Base-by-base conservation (phyloP, 179 eudicot species). In the Amaranthus tricolor region DNA sequence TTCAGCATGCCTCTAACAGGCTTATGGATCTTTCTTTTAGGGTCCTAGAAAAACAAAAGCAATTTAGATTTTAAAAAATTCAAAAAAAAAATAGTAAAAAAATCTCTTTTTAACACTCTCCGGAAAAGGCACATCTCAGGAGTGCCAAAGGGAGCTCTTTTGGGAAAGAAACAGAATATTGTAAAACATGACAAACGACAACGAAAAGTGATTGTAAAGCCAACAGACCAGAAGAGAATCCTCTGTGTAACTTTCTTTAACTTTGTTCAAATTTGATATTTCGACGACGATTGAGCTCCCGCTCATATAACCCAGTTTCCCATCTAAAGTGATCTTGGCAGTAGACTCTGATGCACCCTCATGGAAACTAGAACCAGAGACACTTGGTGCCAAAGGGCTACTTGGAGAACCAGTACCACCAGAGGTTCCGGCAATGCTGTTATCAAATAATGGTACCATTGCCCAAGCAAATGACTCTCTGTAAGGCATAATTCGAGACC, bases 381-480 rank as follows among this genome's bases (percentile, higher is more conserved):
- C 82, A 82, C 85, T 88, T 68, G 91, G 82, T 71, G 93, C 82
- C 60, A 91, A 88, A 78, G 99, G 96, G 77, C 98, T 91, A 82
- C 97, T 86, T 31, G 99, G 99, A 72, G 99, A 96, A 79, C 94
- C 90, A 79, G 98, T 85, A 20, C 97, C 99, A 73, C 91, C 98
- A 81, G 93, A 75, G 52, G 88, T 86, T 66, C 87, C 88, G 84
- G 86, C 83, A 56, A 84, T 84, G 80, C 77, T 90, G 77, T 87
- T 88, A 70, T 95, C 99, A 73, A 95, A 96, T 68, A 96, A 81
- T 79, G 99, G 99, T 71, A 96, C 94, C 70, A 91, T 88, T 56
- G 96, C 98, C 99, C 98, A 96, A 19, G 98, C 90, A 79, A 96
- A 96, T 44, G 99, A 84, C 85, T 93, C 99, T 71, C 97, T 89